Percentiles rank a stretch among this genome's conserved stretches.
These are phyloP conservation scores for Penicillium antarcticum DNA, from an alignment of 495 filamentous ascomycete genomes.

Conservation along the genomic window DNA sequence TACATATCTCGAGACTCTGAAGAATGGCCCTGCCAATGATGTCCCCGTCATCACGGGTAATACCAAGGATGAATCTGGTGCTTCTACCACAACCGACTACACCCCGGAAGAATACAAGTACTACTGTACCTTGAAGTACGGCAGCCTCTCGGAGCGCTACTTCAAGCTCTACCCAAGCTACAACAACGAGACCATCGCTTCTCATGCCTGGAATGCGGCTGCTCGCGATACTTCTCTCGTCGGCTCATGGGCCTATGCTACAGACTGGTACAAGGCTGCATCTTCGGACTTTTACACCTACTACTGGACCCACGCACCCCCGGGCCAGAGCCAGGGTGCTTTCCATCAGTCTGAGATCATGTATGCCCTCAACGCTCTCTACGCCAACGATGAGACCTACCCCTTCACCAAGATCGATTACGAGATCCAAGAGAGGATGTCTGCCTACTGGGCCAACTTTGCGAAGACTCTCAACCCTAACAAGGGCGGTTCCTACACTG, in stretches of 20 bases:
- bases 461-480: slow-evolving; percentile 29
- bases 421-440: slow-evolving; percentile 22
- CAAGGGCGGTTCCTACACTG: slow-evolving; percentile 18
- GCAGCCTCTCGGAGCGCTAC: slow-evolving; percentile 19
- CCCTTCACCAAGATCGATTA: slow-evolving; percentile 24
- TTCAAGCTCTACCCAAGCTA: slow-evolving; percentile 23
- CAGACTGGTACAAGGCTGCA: slow-evolving; percentile 25
- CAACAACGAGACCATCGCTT: slow-evolving; percentile 16
- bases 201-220: slow-evolving; percentile 26
- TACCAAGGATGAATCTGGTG: slow-evolving; percentile 29
- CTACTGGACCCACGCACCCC: slow-evolving; percentile 31
- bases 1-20: slow-evolving; percentile 22
- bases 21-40: slow-evolving; percentile 30
- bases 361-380: slow-evolving; percentile 26
- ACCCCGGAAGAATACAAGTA: slow-evolving; percentile 20
- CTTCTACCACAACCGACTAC: slow-evolving; percentile 18
- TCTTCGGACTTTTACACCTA: slow-evolving; percentile 27
- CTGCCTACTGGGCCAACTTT: slow-evolving; percentile 31
- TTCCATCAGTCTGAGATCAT: slow-evolving; percentile 32
- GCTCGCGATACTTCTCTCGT: slow-evolving; percentile 21
- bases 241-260: slow-evolving; percentile 24
- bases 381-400: slow-evolving; percentile 21
- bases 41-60: slow-evolving; percentile 35
- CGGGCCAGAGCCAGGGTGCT: slow-evolving; percentile 23
- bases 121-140: slow-evolving; percentile 23